Percentiles rank a stretch among this genome's conserved stretches.
Conservation (phyloP, 805 yeast genomes). For the Yamadazyma takamatsuzukensis region DNA sequence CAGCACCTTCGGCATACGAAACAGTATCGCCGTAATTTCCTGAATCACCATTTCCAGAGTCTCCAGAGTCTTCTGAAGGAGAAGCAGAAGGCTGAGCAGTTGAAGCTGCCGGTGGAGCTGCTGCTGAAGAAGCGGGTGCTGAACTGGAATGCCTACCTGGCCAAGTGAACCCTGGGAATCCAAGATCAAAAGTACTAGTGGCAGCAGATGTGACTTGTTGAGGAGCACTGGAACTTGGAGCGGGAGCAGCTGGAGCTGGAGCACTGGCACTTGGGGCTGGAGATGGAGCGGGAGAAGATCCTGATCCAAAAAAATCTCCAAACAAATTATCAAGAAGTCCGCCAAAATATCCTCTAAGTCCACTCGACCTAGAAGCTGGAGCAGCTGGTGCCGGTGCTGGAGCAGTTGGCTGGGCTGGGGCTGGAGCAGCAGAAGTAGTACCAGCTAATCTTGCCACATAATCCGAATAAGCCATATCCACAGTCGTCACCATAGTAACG, state of each 20-base stretch:
- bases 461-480: conserved; percentile 9
- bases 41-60: conserved; percentile 27
- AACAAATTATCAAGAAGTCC: conserved; percentile 6
- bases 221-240: conserved; percentile 17
- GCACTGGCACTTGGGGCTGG: conserved; percentile 7
- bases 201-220: conserved; percentile 3
- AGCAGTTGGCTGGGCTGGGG: conserved; percentile 2
- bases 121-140: conserved; percentile 13
- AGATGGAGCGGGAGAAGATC: conserved; percentile 6
- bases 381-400: conserved; percentile 6
- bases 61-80: conserved; percentile 3
- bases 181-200: background rate
- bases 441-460: conserved; percentile 5
- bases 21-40: conserved; percentile 21
- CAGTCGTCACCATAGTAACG: conserved; percentile 9
- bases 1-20: conserved; percentile 43
- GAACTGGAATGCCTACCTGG: no score
- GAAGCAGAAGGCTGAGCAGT: conserved; percentile 15
- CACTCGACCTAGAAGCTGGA: conserved; percentile 4
- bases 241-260: conserved; percentile 21
- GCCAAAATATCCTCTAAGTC: conserved; percentile 7
- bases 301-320: conserved; percentile 1
- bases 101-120: conserved; percentile 12
- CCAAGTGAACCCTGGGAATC: no score
- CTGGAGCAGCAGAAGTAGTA: conserved; percentile 3